Evolutionary conservation across 2,329 filamentous ascomycete species (phyloP), one percentile per base, ranked within the genome.

Genomic region (Coniochaeta sp.): DNA sequence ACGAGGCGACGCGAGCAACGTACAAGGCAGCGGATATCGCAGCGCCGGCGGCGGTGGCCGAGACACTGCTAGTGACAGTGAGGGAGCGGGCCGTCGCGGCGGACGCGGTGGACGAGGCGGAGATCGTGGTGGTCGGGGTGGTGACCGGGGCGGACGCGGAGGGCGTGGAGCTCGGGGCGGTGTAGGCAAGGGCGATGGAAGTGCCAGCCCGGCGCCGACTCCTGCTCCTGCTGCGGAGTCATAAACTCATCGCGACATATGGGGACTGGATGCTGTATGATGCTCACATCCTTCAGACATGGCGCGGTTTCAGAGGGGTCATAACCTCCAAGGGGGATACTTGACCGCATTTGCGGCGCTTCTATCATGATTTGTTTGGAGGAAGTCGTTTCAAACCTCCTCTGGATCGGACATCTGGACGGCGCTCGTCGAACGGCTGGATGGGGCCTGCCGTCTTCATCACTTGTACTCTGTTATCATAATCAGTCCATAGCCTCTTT

Each of bases 41-140:
- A 96, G 91, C 70, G 90, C 89, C 60, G 90, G 87, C 59, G 91
- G 90, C 61, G 93, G 88, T 62, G 87, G 89, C 70, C 16, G 54
- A 1, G 90, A 88, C 66, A 90, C 92, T 64, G 88, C 90, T 62
- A 89, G 87, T 70, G 88, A 86, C 64, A 84, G 82, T 38, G 84
- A 86, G 68, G 82, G 81, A 31, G 74, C 76, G 61, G 83, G 79
- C 61, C 77, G 81, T 63, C 80, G 82, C 12, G 79, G 79, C 58
- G 80, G 84, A 17, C 77, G 83, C 16, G 81, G 83, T n/a, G 77
- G 84, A 17, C 77, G 83, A 14, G 81, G 83, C 19, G 79, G 83
- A 38, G 83, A 87, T 55, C 83, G 85, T 56, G 78, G 79, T 62
- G 80, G 85, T 59, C 79, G 86, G 43, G 80, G 84, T 44, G 26